phyloP scores from a whole-genome alignment of 208 protist genomes.

The Endotrypanum monterogeii region DNA sequence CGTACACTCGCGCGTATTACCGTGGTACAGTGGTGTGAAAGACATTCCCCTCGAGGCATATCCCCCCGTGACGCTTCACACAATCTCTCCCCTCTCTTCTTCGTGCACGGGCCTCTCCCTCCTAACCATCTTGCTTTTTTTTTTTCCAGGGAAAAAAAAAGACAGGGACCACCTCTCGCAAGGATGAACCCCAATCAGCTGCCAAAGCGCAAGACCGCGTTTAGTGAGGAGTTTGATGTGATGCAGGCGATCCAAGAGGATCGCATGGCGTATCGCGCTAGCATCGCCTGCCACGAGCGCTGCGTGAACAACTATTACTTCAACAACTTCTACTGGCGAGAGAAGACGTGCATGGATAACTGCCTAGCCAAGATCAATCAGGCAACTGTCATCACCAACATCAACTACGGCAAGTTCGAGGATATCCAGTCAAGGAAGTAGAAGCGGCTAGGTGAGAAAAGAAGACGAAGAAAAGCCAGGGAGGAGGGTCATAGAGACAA shows the following conservation, averaged over 20 bases:
- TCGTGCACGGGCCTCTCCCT: not conserved
- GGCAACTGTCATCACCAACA: slow-evolving; percentile 83
- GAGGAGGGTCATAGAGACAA: too few species aligned
- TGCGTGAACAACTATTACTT: slow-evolving; percentile 80
- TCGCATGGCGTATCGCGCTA: slow-evolving; percentile 79
- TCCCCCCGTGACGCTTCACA: too few species aligned
- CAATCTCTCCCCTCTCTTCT: slow-evolving; percentile 4
- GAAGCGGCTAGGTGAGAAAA: not conserved
- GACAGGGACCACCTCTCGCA: not conserved
- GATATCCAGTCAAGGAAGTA: slow-evolving; percentile 40
- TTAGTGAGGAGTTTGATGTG: slow-evolving; percentile 83
- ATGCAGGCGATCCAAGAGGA: slow-evolving; percentile 88
- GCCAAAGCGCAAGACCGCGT: slow-evolving; percentile 47
- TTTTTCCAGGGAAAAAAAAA: too few species aligned
- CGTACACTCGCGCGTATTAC: not conserved
- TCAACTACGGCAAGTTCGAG: slow-evolving; percentile 84
- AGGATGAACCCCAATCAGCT: slow-evolving; percentile 32
- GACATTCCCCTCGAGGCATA: too few species aligned
- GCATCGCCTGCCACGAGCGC: slow-evolving; percentile 77
- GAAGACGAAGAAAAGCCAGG: not conserved
- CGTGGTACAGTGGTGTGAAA: too few species aligned
- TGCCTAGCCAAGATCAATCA: slow-evolving; percentile 90
- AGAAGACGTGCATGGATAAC: slow-evolving; percentile 88
- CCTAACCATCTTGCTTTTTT: too few species aligned
- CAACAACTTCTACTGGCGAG: slow-evolving; percentile 77